Base-by-base conservation (phyloP, 495 filamentous ascomycete genomes). In the Trichoderma virens region DNA sequence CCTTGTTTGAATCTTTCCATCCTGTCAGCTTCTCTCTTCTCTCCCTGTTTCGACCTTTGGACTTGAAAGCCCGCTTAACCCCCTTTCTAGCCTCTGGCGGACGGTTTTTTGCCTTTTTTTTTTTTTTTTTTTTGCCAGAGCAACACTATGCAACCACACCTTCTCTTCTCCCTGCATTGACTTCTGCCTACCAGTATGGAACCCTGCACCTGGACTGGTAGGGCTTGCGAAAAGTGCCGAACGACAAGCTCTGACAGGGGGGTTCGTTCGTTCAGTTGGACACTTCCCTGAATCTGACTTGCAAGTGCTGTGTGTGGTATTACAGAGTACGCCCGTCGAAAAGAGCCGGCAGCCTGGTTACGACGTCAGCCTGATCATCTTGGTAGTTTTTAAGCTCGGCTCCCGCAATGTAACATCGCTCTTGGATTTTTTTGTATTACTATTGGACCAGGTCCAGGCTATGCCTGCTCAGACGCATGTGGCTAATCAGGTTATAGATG, bases 371-470 rank as follows among this genome's bases (percentile, higher is more conserved):
- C 27, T 56, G 51, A 18, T 56, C 51, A 30, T 30, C 23, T 16
- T 56, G 23, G 14, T 56, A 23, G 11, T 7, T 31, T 47, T 56
- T 30, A 18, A 56, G 9, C 2, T 56, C 51, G 25, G 51, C 51
- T 30, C 25, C 51, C 51, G 51, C 51, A 56, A 56, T 28, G 51
- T 56, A 16, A 56, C 51, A 56, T 56, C 51, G 51, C 7, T 25
- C 25, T 11, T 13, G 51, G 51, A 30, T 28, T 30, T 30, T 30
- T 30, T 56, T 28, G n/a, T 18, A 30, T 28, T 30, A 16, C 25
- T 56, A 56, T 30, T 30, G 27, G 51, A 30, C 51, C 13, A 28
- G 51, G 27, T 18, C 51, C 20, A 13, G 25, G 27, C 23, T 16
- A 56, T 56, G 51, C 51, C 27, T 30, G 23, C 4, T 56, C 47